Conservation (phyloP, 768 basidiomycete genomes). For the Trametes sanguinea region DNA sequence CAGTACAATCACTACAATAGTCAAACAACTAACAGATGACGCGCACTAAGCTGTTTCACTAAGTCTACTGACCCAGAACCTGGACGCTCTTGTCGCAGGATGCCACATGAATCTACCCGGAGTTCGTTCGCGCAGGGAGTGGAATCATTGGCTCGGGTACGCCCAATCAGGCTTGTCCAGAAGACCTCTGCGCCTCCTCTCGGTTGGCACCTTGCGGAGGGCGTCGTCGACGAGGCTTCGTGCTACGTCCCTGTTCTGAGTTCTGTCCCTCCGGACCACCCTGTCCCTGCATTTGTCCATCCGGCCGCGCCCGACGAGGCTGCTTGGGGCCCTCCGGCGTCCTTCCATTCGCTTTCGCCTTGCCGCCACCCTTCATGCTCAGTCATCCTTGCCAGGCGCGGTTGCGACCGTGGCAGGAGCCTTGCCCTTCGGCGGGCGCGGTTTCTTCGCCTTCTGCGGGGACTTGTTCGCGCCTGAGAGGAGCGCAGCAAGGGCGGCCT, state of each 20-base stretch:
- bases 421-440: conserved; percentile 10
- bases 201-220: not conserved
- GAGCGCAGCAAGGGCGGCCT: conserved; percentile 21
- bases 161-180: no score
- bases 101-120: no score
- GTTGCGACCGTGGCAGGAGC: not conserved
- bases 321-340: not conserved
- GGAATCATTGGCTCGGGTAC: no score
- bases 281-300: not conserved
- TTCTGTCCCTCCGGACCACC: not conserved
- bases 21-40: no score
- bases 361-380: not conserved
- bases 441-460: conserved; percentile 11
- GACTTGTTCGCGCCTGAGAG: not conserved
- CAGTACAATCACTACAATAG: no score
- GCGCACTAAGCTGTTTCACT: no score
- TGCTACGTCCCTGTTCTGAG: not conserved
- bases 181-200: not conserved
- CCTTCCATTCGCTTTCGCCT: not conserved
- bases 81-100: no score
- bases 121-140: no score
- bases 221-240: conserved; percentile 10
- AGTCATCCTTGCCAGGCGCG: not conserved
- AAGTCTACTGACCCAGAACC: no score
- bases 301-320: not conserved